Evolutionary conservation across 352 stramenopile species (phyloP).

Genomic region (Peronospora tabacina): DNA sequence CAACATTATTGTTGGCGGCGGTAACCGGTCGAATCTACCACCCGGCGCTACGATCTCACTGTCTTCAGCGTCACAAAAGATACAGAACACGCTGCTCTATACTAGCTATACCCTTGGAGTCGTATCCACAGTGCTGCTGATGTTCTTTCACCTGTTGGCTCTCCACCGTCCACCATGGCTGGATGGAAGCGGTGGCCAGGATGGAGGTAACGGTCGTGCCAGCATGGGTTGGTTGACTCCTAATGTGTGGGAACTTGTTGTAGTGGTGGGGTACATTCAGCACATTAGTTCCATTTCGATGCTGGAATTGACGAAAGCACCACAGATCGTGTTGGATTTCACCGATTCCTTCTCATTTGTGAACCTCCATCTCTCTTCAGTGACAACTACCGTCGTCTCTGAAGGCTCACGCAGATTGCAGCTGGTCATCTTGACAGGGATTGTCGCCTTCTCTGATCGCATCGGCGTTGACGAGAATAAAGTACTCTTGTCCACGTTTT

Average conservation of each 20-base stretch:
- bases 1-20: slow-evolving; percentile 40
- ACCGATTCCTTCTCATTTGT: slow-evolving; percentile 69
- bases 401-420: slow-evolving; percentile 33
- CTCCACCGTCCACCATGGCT: slow-evolving; percentile 40
- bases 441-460: slow-evolving; percentile 61
- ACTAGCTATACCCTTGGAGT: slow-evolving; percentile 43
- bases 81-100: slow-evolving; percentile 47
- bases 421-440: slow-evolving; percentile 52
- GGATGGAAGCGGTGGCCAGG: slow-evolving; percentile 11
- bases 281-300: slow-evolving; percentile 65
- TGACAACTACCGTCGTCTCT: slow-evolving; percentile 27
- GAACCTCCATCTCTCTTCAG: slow-evolving; percentile 44
- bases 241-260: slow-evolving; percentile 62
- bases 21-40: slow-evolving; percentile 39
- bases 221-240: slow-evolving; percentile 40
- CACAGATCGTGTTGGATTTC: slow-evolving; percentile 66
- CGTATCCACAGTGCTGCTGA: slow-evolving; percentile 36
- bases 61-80: slow-evolving; percentile 31
- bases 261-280: slow-evolving; percentile 59
- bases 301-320: slow-evolving; percentile 65
- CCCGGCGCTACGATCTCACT: slow-evolving; percentile 54
- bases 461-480: slow-evolving; percentile 52
- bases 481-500: slow-evolving; percentile 32
- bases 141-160: slow-evolving; percentile 53
- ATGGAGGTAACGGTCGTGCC: slow-evolving; percentile 13